Base-by-base conservation (phyloP, 2,329 filamentous ascomycete genomes). In the Fragosphaeria purpurea region DNA sequence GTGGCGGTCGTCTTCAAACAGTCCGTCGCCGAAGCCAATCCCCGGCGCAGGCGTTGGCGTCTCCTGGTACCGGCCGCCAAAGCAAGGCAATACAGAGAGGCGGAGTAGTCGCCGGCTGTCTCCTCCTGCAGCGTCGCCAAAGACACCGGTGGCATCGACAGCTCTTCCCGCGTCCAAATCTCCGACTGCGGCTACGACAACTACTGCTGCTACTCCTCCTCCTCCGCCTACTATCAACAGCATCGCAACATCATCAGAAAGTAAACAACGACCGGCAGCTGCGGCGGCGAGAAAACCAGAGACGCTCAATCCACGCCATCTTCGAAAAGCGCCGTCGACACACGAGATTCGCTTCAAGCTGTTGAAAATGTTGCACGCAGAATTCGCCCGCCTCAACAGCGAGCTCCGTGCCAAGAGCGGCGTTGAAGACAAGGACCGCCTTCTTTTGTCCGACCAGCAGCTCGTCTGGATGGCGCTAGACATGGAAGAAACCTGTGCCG, bases 401-500 rank as follows among this genome's bases (percentile, higher is more conserved):
- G 77, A 80, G 56, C 64, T 86, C 3, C 70, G 70, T 46, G 79
- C 76, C 50, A 70, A 71, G 42, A 67, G 67, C 33, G 74, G 72
- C 35, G 65, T 71, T 10, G 66, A 73, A 6, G 75, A 77, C 22
- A 68, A 72, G 41, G 62, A 64, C 41, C 67, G 70, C n/a, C 68
- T 86, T 3, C 60, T 82, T 12, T 64, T 88, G 44, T 77, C 76
- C 1, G 72, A 80, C 1, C 80, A 87, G 60, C 77, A 83, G 44
- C 71, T 90, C 30, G 84, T 89, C 54, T 78, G 76, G 57, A 71
- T 80, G 54, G 79, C 81, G 0, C 69, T 91, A 1, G 85, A 91
- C 57, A 81, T 90, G 53, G 94, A 98, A 67, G 82, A 95, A 62
- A 78, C 78, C 38, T 70, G 80, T 7, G 89, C 89, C 1, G 73